Evolutionary conservation across 2,329 filamentous ascomycete genomes (phyloP), one percentile per base, ranked within the genome.

Genomic region (Penicillium psychrosexuale): DNA sequence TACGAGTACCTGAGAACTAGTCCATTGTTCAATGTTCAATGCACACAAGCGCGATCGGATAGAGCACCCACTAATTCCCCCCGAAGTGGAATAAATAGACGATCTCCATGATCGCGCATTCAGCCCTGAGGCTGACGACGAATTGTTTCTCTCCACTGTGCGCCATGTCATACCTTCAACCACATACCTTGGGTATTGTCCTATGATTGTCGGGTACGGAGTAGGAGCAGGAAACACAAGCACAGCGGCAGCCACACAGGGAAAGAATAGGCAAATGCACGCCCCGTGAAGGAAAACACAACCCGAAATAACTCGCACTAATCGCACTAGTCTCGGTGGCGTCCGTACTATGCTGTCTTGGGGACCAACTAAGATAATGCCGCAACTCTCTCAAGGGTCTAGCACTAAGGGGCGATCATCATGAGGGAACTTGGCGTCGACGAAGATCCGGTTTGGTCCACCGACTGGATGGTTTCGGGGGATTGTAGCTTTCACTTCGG

Each of bases 11-110:
- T 27, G 1, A 50, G 19, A 43, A 44, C 47, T 44, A 36, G 47
- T 3, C 38, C 30, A 44, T 50, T 44, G 47, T 44, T 50, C 28
- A 3, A 39, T 37, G 38, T 46, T 49, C 51, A 37, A 24, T 24
- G 22, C 22, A 24, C 22, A 48, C 31, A 44, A 53, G 31, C 45
- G 45, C 33, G 52, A 51, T 54, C 52, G 40, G n/a, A 47, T 12
- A 46, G 19, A 39, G n/a, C 48, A 19, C 12, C 39, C 38, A 37
- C 54, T 34, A 47, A 43, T 3, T 15, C 12, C 11, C 49, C 51
- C 53, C 9, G 53, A 52, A 60, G 57, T 11, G 62, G 61, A 52
- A 61, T 43, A 56, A 64, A 49, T 64, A 64, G 57, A 64, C 62
- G 62, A 63, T 63, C 57, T 40, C 19, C 53, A 51, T 58, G 55